phyloP scores from a whole-genome alignment of 768 basidiomycete genomes.

The Scleroderma citrinum region DNA sequence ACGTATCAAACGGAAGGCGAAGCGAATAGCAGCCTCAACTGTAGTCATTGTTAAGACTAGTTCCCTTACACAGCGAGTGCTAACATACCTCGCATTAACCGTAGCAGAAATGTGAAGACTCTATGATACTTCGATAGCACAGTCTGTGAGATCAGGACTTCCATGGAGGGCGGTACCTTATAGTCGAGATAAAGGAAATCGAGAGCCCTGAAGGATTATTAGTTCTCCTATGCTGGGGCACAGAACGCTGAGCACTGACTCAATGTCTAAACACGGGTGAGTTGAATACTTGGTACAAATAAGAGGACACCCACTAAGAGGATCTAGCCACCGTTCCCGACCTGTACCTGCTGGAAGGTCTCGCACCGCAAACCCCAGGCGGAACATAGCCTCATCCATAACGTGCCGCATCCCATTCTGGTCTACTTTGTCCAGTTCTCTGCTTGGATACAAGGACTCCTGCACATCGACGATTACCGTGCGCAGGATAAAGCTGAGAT shows the following conservation, averaged over 20 bases:
- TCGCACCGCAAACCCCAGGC: constrained; percentile 80
- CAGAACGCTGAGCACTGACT: constrained; percentile 31
- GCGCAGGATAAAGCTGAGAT: constrained; percentile 76
- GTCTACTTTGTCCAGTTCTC: constrained; percentile 20
- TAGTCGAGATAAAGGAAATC: constrained; percentile 91
- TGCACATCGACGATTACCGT: constrained; percentile 84
- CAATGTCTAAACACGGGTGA: constrained; percentile 33
- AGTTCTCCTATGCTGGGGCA: background rate
- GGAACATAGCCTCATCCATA: constrained; percentile 60
- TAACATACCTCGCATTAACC: constrained; percentile 66
- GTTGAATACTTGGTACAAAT: background rate
- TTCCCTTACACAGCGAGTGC: background rate
- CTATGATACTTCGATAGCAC: constrained; percentile 83
- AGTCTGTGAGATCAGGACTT: constrained; percentile 62
- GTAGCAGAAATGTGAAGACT: constrained; percentile 73
- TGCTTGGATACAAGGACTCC: constrained; percentile 26
- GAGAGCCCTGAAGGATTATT: constrained; percentile 50
- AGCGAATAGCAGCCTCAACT: constrained; percentile 66
- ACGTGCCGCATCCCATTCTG: constrained; percentile 32
- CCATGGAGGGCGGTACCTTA: constrained; percentile 75
- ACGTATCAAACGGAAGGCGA: constrained; percentile 61
- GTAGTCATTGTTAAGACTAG: constrained; percentile 2
- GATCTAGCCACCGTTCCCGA: constrained; percentile 75
- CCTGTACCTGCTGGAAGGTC: constrained; percentile 61
- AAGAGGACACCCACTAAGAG: constrained; percentile 54